Evolutionary conservation across 495 filamentous ascomycete genomes (phyloP), one percentile per base, ranked within the genome.

Genomic region (Penicillium dipodomyicola): DNA sequence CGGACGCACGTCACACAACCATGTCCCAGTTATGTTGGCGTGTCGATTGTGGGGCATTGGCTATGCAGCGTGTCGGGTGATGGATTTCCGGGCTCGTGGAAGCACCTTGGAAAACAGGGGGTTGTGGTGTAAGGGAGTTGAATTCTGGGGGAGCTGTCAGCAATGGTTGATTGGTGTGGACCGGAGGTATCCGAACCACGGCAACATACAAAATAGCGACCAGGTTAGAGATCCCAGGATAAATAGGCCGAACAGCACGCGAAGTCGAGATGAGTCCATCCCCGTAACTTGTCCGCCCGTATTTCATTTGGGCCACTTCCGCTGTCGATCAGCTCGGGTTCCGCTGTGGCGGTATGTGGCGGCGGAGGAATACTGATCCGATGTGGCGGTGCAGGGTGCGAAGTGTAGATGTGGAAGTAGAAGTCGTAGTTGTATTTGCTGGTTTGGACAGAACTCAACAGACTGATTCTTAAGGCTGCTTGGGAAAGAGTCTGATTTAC

Each of bases 351-450:
- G 19, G 52, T 46, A 15, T 52, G 50, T 52, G 49, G 52, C 57
- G 55, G 37, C 64, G 73, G 73, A 68, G 53, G 25, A 71, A 71
- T 54, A 30, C 69, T 75, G 57, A 67, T 71, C 61, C 73, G 69
- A 11, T 58, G 71, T 71, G 71, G 72, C 71, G 63, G 69, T 73
- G 67, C 57, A 29, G 19, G 12, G 15, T 73, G 67, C 57, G 22
- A 25, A 6, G 43, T 12, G n/a, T 10, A 30, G 0, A 23, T 23
- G 0, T 23, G 22, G 22, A 23, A 47, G 44, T 46, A 46, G 9
- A 29, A 8, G n/a, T 29, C 9, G 9, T 30, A 10, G 27, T 30
- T 30, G 3, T 30, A 10, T 30, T 30, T 30, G 29, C 9, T 11
- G 11, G 29, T 11, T 5, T 29, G 43, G 22, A 17, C 14, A 33